Base-by-base conservation (phyloP, 179 eudicot genomes). In the Drosera spatulata region DNA sequence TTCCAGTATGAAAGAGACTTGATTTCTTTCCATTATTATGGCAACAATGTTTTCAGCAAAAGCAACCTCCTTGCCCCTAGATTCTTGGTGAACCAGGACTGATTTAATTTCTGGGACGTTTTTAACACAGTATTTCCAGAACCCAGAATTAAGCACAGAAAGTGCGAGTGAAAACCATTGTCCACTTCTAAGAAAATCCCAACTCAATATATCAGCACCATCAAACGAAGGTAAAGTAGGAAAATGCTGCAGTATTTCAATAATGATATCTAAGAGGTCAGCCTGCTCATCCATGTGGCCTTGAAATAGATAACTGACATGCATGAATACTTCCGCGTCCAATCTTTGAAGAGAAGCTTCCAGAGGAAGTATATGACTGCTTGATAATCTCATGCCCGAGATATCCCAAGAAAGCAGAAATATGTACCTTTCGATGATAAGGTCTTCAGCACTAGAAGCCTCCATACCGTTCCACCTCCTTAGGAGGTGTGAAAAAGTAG, bases 391-490 rank as follows among this genome's bases (percentile, higher is more conserved):
- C 72, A 64, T 72, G 62, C 72, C 58, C 56, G 96, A 85, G 58
- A 83, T 61, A 76, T 90, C 97, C 95, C 94, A 87, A 72, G 97
- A 94, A 75, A 94, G 96, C 69, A 83, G 66, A 77, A 87, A 82
- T 11, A 94, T 61, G 68, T 90, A 94, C 67, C 99, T 82, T 74
- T 94, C 99, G 56, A 87, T 53, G 64, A 94, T 69, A 62, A 94
- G 78, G 58, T 94, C 99, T 55, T 90, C 96, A 68, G 76, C 69
- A 41, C 75, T 76, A 43, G 60, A 69, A 75, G 95, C 87, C 71
- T 74, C 74, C 80, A 73, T 73, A 64, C 89, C 86, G 61, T 71
- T 80, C 97, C 99, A 94, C 40, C 69, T 57, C 70, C 84, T 77
- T 70, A 91, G 53, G 68, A 87, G 73, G 39, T 60, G 71, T 11